Base-by-base conservation (phyloP, 345 rosid species). In the Aegle marmelos region DNA sequence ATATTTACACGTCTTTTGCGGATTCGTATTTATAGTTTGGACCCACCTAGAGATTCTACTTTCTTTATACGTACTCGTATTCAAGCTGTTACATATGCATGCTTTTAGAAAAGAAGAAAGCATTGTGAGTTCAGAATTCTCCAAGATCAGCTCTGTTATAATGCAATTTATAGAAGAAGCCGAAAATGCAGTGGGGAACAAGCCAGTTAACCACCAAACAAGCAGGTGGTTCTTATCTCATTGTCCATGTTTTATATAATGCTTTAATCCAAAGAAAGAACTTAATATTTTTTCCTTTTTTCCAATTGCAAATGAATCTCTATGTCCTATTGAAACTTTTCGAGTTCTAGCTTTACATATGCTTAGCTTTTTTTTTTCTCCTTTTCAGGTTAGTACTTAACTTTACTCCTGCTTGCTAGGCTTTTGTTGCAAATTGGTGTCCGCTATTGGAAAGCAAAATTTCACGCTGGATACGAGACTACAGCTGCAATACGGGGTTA, bases 391-490 rank as follows among this genome's bases (percentile, higher is more conserved):
- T 41, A 30, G 25, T 16, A 37, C 65, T 30, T 11, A 19, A 28
- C 27, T 27, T 60, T 58, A 28, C 58, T 59, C 60, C 33, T 64
- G 33, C 41, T 28, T 64, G 33, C 41, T 28, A 6, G 21, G 53
- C 72, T 45, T 16, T 66, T 76, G 72, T 53, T 53, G 57, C 73
- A 57, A 57, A 30, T 27, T 5, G 39, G 25, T 68, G 58, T 68
- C 72, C 36, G 53, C 36, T 76, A 16, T 67, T 48, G 73, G 2
- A 76, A 65, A 76, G 73, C 64, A 56, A 54, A 76, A 66, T 25
- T 31, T 54, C 71, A 45, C 21, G 7, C 27, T 13, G 63, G 7
- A 28, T 63, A 76, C 34, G 25, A 13, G 7, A 45, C 50, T 45
- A 14, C 50, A 45, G 50, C 50, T 13, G 3, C 50, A 45, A 45